Base-by-base conservation (phyloP, 768 basidiomycete species). In the Pleurotus citrinopileatus region DNA sequence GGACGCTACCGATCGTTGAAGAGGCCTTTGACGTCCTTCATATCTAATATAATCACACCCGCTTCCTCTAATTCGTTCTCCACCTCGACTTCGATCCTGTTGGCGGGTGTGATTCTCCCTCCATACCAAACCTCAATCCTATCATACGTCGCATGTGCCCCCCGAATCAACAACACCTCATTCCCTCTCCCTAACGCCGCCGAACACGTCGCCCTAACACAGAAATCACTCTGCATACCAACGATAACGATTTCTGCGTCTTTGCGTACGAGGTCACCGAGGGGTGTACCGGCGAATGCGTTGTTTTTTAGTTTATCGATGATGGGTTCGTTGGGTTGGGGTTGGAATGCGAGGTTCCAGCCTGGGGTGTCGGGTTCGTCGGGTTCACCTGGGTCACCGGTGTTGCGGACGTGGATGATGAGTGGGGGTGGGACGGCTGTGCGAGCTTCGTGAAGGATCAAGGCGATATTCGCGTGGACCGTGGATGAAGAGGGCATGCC, bases 301-400 rank as follows among this genome's bases (percentile, higher is more conserved):
- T 88, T 87, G 70, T 83, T 86, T 70, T 84, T 84, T 45, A 70
- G 69, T 70, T 87, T 88, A 69, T 88, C 85, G 42, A 88, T 59
- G 48, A 86, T 71, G 46, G 68, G 63, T 63, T 88, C 86, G 60
- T 72, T 61, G 0, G 74, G 65, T 6, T 73, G 73, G 0, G 83
- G 80, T 15, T 71, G 60, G 67, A 82, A 80, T 52, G 76, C 75
- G 60, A 89, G 81, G 59, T 80, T 66, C 87, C 86, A 89, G 2
- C 84, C 84, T 0, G 73, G 63, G 0, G 80, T 69, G 56, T 71
- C 57, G 0, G 76, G 78, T 61, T 83, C 82, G 67, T 88, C 87
- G 3, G 78, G 65, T 12, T 88, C 85, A 36, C 84, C 79, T 1
- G 61, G 57, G 58, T 83, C 86, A 28, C 87, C 87, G 15, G 63